Conservation (phyloP, 352 stramenopile genomes). For the Pythium sp. region DNA sequence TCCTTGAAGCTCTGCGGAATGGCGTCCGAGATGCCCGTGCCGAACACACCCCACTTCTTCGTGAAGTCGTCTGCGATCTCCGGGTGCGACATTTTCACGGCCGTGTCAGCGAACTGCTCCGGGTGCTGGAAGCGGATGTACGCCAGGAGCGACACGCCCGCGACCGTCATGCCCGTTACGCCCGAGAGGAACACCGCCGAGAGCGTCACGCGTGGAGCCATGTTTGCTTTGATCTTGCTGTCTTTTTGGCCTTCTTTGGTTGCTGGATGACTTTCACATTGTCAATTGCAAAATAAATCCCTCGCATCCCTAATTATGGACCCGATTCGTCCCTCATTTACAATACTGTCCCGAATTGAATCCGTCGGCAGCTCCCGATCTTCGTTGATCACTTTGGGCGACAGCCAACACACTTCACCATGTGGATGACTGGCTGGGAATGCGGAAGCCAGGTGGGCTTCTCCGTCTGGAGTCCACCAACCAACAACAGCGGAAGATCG, state of each 20-base stretch:
- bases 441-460: neutral
- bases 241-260: neutral
- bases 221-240: constrained; percentile 5
- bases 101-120: constrained; percentile 79
- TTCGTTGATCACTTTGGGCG: neutral
- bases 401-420: too few species aligned
- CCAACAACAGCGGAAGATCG: neutral
- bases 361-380: too few species aligned
- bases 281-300: too few species aligned
- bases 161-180: constrained; percentile 77
- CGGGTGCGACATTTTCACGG: constrained; percentile 72
- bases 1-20: constrained; percentile 69
- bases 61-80: constrained; percentile 71
- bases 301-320: neutral
- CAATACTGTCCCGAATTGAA: too few species aligned
- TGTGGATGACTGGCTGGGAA: neutral
- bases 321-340: neutral
- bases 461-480: neutral
- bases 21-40: constrained; percentile 69
- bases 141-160: constrained; percentile 74
- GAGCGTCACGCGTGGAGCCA: constrained; percentile 49
- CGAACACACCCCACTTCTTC: constrained; percentile 81
- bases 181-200: constrained; percentile 63
- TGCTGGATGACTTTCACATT: neutral
- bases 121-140: constrained; percentile 85